Conservation (phyloP, 2,329 filamentous ascomycete genomes). For the Aspergillus felis region DNA sequence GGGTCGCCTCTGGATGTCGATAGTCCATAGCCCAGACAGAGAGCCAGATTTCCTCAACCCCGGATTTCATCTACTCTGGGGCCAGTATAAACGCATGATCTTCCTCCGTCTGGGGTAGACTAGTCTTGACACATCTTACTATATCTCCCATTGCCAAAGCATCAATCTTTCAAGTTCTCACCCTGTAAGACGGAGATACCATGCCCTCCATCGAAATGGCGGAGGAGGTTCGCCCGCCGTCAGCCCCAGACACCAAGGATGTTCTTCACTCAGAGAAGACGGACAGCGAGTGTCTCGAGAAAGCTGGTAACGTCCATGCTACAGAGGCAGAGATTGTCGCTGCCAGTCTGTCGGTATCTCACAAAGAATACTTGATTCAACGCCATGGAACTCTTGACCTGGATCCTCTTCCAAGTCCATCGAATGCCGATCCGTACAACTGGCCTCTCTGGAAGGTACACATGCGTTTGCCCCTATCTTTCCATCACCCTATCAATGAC, state of each 20-base stretch:
- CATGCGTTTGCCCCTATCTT: not conserved
- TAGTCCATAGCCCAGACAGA: not conserved
- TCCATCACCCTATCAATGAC: not conserved
- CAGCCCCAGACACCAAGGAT: not conserved
- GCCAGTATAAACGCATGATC: not conserved
- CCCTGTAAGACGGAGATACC: not conserved
- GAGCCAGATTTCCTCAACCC: not conserved
- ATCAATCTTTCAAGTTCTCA: too few species aligned
- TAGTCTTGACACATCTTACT: not conserved
- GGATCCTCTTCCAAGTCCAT: slow-evolving; percentile 50
- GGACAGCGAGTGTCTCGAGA: not conserved
- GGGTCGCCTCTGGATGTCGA: not conserved
- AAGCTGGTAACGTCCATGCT: slow-evolving; percentile 10
- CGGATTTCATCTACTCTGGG: not conserved
- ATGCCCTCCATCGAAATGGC: not conserved
- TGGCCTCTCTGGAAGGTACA: slow-evolving; percentile 52
- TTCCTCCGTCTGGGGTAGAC: not conserved
- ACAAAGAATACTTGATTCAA: slow-evolving; percentile 48
- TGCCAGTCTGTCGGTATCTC: slow-evolving; percentile 24
- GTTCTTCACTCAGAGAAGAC: not conserved
- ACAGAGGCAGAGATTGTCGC: slow-evolving; percentile 25
- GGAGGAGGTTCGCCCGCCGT: not conserved
- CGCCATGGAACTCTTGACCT: slow-evolving; percentile 56
- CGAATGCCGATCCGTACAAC: slow-evolving; percentile 54
- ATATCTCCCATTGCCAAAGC: not conserved